These are phyloP conservation scores for Didymella pinodella DNA, from an alignment of 2,329 filamentous ascomycete species.

Conservation along the genomic window DNA sequence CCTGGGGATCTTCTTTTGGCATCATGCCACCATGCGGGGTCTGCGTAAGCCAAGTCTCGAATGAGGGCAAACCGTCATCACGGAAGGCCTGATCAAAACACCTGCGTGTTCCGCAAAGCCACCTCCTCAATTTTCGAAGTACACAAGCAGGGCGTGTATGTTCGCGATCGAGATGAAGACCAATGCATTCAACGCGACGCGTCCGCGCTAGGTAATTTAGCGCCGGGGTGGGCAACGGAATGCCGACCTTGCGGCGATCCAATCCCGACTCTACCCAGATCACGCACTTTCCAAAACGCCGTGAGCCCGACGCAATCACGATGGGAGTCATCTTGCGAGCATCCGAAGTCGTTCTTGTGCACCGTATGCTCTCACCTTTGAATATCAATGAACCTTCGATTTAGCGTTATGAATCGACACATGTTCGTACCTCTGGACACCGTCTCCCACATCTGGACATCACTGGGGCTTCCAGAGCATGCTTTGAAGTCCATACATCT, in stretches of 20 bases:
- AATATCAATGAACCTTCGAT: not conserved
- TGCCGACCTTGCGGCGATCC: not conserved
- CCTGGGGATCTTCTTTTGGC: not conserved
- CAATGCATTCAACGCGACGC: not conserved
- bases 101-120: too few species aligned
- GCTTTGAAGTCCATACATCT: conserved; percentile 35
- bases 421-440: conserved; percentile 37
- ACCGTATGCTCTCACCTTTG: not conserved
- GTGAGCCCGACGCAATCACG: not conserved
- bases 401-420: conserved; percentile 29
- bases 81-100: not conserved
- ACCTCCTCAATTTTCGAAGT: not conserved
- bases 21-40: not conserved
- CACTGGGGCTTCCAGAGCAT: conserved; percentile 33
- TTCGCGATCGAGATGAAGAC: not conserved
- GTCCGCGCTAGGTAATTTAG: not conserved
- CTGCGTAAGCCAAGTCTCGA: conserved; percentile 6
- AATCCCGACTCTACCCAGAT: conserved; percentile 2
- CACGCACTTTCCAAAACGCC: not conserved
- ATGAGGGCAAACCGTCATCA: not conserved
- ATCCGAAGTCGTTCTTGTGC: not conserved
- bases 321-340: not conserved
- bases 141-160: not conserved
- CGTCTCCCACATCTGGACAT: conserved; percentile 43
- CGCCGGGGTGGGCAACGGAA: not conserved